Evolutionary conservation across 139 green algal genomes (phyloP).

Genomic region (Cymbomonas tetramitiformis): DNA sequence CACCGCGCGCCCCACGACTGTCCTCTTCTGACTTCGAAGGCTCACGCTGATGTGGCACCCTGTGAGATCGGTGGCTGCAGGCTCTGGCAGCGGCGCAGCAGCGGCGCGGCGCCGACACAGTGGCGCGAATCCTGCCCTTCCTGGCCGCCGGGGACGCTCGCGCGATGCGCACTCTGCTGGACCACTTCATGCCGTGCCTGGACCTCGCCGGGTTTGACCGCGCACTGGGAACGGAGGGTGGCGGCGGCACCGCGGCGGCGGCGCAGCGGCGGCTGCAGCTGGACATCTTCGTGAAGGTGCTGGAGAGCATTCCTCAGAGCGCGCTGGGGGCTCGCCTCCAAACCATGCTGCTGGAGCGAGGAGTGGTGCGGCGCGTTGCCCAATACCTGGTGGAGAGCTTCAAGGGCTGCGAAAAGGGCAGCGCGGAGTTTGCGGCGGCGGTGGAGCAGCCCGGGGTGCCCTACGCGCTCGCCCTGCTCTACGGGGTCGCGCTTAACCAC

Average conservation of each 20-base stretch:
- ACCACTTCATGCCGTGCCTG: slow-evolving; percentile 32
- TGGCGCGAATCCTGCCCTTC: slow-evolving; percentile 40
- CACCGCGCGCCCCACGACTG: too few species aligned
- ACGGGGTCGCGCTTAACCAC: neutral
- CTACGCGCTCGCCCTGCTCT: neutral
- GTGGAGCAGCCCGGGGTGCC: slow-evolving; percentile 29
- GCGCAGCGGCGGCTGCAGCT: slow-evolving; percentile 25
- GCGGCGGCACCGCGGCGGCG: neutral
- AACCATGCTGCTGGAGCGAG: slow-evolving; percentile 28
- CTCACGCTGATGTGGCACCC: too few species aligned
- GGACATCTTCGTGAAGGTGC: slow-evolving; percentile 27
- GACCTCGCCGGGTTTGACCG: slow-evolving; percentile 25
- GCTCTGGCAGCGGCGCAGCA: neutral
- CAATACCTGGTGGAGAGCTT: slow-evolving; percentile 32
- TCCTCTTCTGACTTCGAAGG: too few species aligned
- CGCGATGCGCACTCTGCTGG: slow-evolving; percentile 36
- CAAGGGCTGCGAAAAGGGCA: slow-evolving; percentile 9
- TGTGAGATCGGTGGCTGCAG: too few species aligned
- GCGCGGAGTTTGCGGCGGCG: slow-evolving; percentile 20
- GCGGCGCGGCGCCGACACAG: slow-evolving; percentile 10
- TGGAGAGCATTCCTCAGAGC: slow-evolving; percentile 8
- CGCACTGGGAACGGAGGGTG: slow-evolving; percentile 17
- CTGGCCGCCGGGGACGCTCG: slow-evolving; percentile 32
- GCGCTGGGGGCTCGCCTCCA: slow-evolving; percentile 13
- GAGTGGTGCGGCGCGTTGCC: slow-evolving; percentile 19